Evolutionary conservation across 2,329 filamentous ascomycete species (phyloP).

Genomic region (Fusarium keratoplasticum): DNA sequence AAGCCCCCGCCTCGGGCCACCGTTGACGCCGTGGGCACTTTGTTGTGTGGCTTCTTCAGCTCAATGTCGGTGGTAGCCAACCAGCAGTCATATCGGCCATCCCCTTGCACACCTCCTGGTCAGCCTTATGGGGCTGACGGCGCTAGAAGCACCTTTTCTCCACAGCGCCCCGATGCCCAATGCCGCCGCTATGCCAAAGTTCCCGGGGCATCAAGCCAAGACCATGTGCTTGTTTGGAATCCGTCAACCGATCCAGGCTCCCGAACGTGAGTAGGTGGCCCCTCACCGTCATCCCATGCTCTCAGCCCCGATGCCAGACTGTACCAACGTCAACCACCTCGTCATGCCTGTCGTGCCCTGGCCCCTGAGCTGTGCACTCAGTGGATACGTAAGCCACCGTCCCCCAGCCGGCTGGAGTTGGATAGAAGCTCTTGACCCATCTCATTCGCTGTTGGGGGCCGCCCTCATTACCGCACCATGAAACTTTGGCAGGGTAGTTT

Average conservation of each 20-base stretch:
- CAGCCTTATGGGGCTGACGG: slow-evolving; percentile 45
- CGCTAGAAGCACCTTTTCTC: slow-evolving; percentile 30
- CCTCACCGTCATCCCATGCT: slow-evolving; percentile 12
- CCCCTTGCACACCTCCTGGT: slow-evolving; percentile 31
- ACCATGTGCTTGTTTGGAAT: slow-evolving; percentile 21
- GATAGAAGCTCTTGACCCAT: slow-evolving; percentile 16
- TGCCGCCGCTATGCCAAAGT: slow-evolving; percentile 37
- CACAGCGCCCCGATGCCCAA: slow-evolving; percentile 33
- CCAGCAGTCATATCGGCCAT: slow-evolving; percentile 17
- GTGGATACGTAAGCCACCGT: slow-evolving; percentile 41
- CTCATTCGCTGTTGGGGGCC: slow-evolving; percentile 35
- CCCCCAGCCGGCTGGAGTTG: slow-evolving; percentile 26
- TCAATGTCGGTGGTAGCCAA: slow-evolving; percentile 17
- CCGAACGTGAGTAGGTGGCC: slow-evolving; percentile 13
- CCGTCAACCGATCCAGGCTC: slow-evolving; percentile 15
- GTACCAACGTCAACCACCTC: slow-evolving; percentile 24
- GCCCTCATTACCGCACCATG: slow-evolving; percentile 39
- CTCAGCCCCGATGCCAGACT: slow-evolving; percentile 9
- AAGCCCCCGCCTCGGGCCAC: background rate
- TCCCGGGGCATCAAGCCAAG: slow-evolving; percentile 16
- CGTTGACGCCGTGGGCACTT: slow-evolving; percentile 2
- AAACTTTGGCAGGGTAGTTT: slow-evolving; percentile 30
- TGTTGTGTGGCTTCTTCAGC: slow-evolving; percentile 16
- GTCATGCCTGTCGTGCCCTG: slow-evolving; percentile 22
- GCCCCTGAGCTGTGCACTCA: slow-evolving; percentile 25